phyloP scores from a whole-genome alignment of 352 stramenopile genomes.

The Peronospora belbahrii region DNA sequence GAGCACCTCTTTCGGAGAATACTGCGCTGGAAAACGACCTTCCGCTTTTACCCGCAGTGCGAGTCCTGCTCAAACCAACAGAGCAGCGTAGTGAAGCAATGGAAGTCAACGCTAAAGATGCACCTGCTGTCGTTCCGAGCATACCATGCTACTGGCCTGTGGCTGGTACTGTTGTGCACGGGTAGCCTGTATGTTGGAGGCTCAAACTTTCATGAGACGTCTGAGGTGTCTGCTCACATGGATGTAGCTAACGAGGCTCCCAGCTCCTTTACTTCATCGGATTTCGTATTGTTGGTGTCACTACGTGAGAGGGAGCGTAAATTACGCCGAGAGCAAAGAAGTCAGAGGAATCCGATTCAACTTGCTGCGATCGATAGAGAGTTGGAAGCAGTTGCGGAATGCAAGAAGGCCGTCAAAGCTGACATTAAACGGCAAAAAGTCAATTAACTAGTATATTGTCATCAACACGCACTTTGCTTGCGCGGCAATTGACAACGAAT shows the following conservation, averaged over 20 bases:
- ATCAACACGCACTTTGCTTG: slow-evolving; percentile 2
- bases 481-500: too few relatives aligned
- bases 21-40: slow-evolving; percentile 40
- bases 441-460: slow-evolving; percentile 1
- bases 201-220: slow-evolving; percentile 61
- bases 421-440: slow-evolving; percentile 41
- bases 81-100: slow-evolving; percentile 51
- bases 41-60: slow-evolving; percentile 83
- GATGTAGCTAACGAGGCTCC: slow-evolving; percentile 12
- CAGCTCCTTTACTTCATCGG: slow-evolving; percentile 24
- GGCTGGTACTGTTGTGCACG: slow-evolving; percentile 75
- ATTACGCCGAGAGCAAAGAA: slow-evolving; percentile 32
- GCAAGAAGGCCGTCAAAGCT: slow-evolving; percentile 51
- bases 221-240: slow-evolving; percentile 25
- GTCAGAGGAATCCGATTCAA: slow-evolving; percentile 13
- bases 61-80: slow-evolving; percentile 77
- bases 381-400: slow-evolving; percentile 42
- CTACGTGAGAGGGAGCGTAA: slow-evolving; percentile 51
- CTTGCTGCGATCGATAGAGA: slow-evolving; percentile 40
- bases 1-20: slow-evolving; percentile 32
- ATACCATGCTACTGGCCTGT: slow-evolving; percentile 73
- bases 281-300: slow-evolving; percentile 41
- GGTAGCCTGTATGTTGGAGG: slow-evolving; percentile 63
- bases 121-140: slow-evolving; percentile 54
- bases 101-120: slow-evolving; percentile 52